phyloP scores from a whole-genome alignment of 2,329 filamentous ascomycete genomes.

The Sphaerulina populicola region DNA sequence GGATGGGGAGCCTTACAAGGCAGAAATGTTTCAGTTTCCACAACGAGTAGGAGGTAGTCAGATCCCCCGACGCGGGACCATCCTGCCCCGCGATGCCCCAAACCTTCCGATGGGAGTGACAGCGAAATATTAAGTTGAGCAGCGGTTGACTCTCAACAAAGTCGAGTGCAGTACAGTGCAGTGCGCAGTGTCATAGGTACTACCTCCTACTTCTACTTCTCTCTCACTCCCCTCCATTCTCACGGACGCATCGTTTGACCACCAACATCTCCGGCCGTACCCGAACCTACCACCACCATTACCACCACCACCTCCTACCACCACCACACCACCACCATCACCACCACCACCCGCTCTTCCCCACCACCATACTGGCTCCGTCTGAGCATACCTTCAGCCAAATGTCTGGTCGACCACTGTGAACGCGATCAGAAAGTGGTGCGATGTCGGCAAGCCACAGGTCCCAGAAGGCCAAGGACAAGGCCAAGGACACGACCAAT shows the following conservation, averaged over 20 bases:
- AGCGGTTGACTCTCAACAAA: neutral
- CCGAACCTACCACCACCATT: neutral
- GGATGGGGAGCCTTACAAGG: no score
- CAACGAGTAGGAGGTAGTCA: no score
- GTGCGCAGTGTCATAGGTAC: no score
- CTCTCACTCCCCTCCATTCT: neutral
- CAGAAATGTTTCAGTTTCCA: no score
- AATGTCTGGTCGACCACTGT: neutral
- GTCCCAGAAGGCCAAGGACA: slow-evolving; percentile 10
- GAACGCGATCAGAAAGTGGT: neutral
- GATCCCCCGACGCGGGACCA: no score
- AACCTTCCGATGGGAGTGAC: no score
- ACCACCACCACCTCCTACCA: neutral
- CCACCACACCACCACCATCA: neutral
- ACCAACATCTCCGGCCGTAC: neutral
- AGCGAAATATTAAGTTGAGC: neutral
- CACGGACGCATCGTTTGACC: neutral
- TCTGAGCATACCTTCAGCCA: neutral
- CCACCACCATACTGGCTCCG: no score
- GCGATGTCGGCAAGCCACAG: slow-evolving; percentile 2
- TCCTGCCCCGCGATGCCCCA: no score
- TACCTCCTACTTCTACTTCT: neutral
- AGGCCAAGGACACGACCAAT: slow-evolving; percentile 23
- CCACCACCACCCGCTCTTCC: neutral
- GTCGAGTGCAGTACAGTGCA: neutral